phyloP scores from a whole-genome alignment of 345 rosid genomes.

The Populus nigra region DNA sequence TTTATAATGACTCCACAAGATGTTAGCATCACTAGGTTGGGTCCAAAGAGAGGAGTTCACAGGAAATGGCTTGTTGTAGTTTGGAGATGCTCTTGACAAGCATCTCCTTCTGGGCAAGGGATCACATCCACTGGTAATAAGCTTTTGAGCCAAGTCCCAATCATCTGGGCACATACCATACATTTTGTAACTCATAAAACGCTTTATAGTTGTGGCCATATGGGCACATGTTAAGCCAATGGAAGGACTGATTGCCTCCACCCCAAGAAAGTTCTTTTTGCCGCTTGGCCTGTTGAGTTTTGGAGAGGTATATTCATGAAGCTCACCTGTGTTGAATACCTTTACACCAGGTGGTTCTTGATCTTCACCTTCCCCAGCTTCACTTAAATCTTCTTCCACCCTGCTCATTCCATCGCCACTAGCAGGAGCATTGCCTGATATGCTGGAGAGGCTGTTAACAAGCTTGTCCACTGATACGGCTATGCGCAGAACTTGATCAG shows the following conservation, averaged over 20 bases:
- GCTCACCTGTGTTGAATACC: conserved; percentile 41
- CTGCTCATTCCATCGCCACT: conserved; percentile 22
- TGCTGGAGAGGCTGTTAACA: conserved; percentile 27
- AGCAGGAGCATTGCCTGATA: conserved; percentile 12
- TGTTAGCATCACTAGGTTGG: conserved; percentile 37
- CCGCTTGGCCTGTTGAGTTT: conserved; percentile 38
- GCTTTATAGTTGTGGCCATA: conserved; percentile 30
- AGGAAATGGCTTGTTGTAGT: conserved; percentile 31
- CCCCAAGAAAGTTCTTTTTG: conserved; percentile 50
- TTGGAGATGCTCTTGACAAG: conserved; percentile 43
- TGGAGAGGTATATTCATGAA: conserved; percentile 38
- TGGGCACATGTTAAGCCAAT: conserved; percentile 38
- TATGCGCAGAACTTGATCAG: conserved; percentile 44
- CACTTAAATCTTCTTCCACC: conserved; percentile 32
- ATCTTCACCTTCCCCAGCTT: conserved; percentile 31
- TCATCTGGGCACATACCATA: conserved; percentile 48
- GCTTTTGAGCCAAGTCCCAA: conserved; percentile 45
- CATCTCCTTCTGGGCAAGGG: conserved; percentile 60
- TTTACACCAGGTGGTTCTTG: conserved; percentile 20
- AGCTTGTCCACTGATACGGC: conserved; percentile 48
- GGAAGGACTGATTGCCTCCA: conserved; percentile 43
- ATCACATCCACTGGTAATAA: conserved; percentile 47
- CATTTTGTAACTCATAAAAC: conserved; percentile 45
- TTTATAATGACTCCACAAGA: conserved; percentile 51
- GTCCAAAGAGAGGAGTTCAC: conserved; percentile 45